phyloP scores from a whole-genome alignment of 805 yeast species.

The Huiozyma sinensis region DNA sequence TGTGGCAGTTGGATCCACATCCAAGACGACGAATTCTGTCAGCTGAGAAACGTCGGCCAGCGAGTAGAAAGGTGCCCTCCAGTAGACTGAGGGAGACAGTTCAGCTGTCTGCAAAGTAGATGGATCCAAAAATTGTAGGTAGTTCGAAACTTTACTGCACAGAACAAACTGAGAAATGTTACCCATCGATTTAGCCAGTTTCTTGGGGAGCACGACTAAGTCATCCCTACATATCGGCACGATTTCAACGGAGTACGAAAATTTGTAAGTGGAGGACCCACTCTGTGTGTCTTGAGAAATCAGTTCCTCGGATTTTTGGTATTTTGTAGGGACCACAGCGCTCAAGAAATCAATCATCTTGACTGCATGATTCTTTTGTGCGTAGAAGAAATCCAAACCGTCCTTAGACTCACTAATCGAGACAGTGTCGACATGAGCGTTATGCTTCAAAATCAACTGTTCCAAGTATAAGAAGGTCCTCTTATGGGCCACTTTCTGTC shows the following conservation, averaged over 20 bases:
- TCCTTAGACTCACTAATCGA: conserved; percentile 88
- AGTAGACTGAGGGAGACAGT: conserved; percentile 56
- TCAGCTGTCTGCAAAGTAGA: conserved; percentile 69
- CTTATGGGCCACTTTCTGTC: conserved; percentile 95
- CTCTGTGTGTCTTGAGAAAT: conserved; percentile 88
- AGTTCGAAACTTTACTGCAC: conserved; percentile 75
- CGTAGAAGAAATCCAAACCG: conserved; percentile 89
- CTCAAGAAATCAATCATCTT: conserved; percentile 86
- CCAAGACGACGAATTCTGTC: conserved; percentile 80
- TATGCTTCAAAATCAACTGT: conserved; percentile 85
- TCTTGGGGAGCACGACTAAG: conserved; percentile 81
- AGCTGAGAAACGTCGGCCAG: conserved; percentile 67
- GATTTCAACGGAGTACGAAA: conserved; percentile 84
- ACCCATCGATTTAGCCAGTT: conserved; percentile 74
- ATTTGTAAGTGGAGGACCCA: conserved; percentile 78
- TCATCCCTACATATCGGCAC: conserved; percentile 97
- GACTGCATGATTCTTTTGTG: conserved; percentile 80
- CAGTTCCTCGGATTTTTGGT: conserved; percentile 81
- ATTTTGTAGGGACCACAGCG: conserved; percentile 75
- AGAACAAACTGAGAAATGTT: conserved; percentile 71
- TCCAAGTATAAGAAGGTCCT: conserved; percentile 93
- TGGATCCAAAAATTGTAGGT: conserved; percentile 82
- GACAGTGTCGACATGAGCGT: conserved; percentile 88
- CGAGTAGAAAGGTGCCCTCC: conserved; percentile 73
- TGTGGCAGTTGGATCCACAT: conserved; percentile 84